Base-by-base conservation (phyloP, 306 rosid genomes). In the Cucumis cinereus region DNA sequence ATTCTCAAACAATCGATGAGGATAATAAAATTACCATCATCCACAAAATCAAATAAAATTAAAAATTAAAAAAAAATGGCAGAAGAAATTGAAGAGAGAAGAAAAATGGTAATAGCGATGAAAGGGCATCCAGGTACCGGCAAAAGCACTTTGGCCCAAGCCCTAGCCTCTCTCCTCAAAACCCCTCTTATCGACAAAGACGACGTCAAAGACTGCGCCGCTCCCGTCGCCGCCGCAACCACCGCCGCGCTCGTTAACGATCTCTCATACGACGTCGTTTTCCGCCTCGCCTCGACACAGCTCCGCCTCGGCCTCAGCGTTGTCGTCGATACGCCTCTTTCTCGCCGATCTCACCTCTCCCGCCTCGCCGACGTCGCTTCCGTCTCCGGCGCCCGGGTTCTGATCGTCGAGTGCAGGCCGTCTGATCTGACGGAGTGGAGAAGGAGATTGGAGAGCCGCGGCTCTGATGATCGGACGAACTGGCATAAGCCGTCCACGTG, bases 281-380 rank as follows among this genome's bases (percentile, higher is more conserved):
- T 61, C 79, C 79, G 79, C 7, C 57, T 77, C 61, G 73, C 73
- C 60, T 61, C 73, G 4, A 77, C 79, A 10, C 79, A 77, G 61
- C 79, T 77, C 73, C 79, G 73, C n/a, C 79, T 76, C 59, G 79
- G 79, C 47, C 79, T 76, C 73, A 76, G 79, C 73, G 79, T 61
- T 16, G 3, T 76, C 47, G n/a, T 76, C 79, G 79, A 76, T 28
- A 50, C 72, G 41, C 79, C 79, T 61, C 79, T 76, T 59, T 77
- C 79, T 47, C 79, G 61, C 8, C 53, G 26, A 47, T 43, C 73
- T 14, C 60, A 61, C 60, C 61, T 77, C 12, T 26, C 22, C 47
- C 73, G 50, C 13, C 79, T 77, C 15, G 6, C 66, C 61, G 59
- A 61, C 33, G 19, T 77, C 7, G 79, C 79, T 47, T 77, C 79